phyloP scores from a whole-genome alignment of 2,329 filamentous ascomycete species.

The Claviceps sp. region DNA sequence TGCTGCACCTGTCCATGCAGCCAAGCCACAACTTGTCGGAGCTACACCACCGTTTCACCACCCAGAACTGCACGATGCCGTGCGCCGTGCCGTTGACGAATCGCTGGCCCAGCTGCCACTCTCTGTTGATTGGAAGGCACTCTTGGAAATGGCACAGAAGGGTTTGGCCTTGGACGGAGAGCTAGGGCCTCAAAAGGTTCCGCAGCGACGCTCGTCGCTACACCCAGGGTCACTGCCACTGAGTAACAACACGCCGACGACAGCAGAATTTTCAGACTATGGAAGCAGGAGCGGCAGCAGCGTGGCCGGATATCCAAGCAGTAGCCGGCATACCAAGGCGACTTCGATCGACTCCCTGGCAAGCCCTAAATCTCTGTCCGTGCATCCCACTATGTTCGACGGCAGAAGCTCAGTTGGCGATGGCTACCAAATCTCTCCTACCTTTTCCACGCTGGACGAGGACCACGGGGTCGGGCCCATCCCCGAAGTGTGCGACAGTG shows the following conservation, averaged over 20 bases:
- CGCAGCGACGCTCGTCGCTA: slow-evolving; percentile 8
- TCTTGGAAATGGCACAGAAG: slow-evolving; percentile 2
- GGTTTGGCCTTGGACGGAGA: slow-evolving; percentile 2
- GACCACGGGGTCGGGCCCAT: neutral
- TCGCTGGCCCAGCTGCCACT: slow-evolving; percentile 4
- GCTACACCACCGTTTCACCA: neutral
- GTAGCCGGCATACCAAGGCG: slow-evolving; percentile 30
- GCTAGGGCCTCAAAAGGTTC: slow-evolving; percentile 1
- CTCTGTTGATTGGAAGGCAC: slow-evolving; percentile 2
- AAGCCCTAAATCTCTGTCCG: neutral
- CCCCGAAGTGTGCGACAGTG: neutral
- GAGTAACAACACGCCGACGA: slow-evolving; percentile 23
- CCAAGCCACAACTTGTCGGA: neutral
- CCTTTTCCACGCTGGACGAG: slow-evolving; percentile 1
- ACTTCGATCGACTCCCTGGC: slow-evolving; percentile 27
- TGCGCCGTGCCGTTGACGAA: slow-evolving; percentile 5
- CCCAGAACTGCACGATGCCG: slow-evolving; percentile 3
- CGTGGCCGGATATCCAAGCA: slow-evolving; percentile 24
- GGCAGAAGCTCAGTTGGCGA: slow-evolving; percentile 1
- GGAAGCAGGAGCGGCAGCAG: slow-evolving; percentile 29
- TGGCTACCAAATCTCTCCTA: neutral
- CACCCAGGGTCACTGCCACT: slow-evolving; percentile 26
- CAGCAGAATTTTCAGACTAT: slow-evolving; percentile 18
- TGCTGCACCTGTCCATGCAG: neutral
- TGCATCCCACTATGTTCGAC: neutral